Conservation (phyloP, 2,329 filamentous ascomycete genomes). For the Pseudocercospora musae region DNA sequence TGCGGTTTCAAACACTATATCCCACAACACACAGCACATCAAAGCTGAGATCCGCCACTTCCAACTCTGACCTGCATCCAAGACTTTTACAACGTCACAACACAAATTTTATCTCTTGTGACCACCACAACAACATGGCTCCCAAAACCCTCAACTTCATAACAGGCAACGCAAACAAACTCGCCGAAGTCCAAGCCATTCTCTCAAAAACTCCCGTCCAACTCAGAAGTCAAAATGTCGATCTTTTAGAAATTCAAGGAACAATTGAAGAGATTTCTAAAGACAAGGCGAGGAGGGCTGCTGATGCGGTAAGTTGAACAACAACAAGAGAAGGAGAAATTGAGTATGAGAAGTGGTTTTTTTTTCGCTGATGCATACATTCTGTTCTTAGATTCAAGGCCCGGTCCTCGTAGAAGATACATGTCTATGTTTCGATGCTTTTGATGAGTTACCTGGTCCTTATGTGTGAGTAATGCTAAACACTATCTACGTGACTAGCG, state of each 20-base stretch:
- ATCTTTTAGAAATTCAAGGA: slow-evolving; percentile 87
- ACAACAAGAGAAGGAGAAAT: background rate
- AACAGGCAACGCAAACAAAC: slow-evolving; percentile 92
- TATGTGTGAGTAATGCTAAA: slow-evolving; percentile 77
- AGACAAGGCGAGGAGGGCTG: slow-evolving; percentile 82
- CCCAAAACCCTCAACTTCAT: slow-evolving; percentile 77
- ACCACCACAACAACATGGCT: slow-evolving; percentile 23
- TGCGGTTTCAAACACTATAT: background rate
- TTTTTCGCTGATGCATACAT: background rate
- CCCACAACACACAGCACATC: background rate
- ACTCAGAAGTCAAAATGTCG: slow-evolving; percentile 70
- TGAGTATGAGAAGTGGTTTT: too few relatives aligned
- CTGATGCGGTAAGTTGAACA: slow-evolving; percentile 60
- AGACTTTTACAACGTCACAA: background rate
- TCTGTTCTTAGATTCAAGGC: slow-evolving; percentile 61
- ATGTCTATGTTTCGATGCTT: slow-evolving; percentile 84
- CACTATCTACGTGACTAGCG: background rate
- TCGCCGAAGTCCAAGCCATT: slow-evolving; percentile 84
- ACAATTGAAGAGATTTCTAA: slow-evolving; percentile 85
- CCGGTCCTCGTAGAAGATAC: slow-evolving; percentile 96
- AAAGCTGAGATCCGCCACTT: background rate
- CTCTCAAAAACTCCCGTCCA: slow-evolving; percentile 66
- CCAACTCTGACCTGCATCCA: background rate
- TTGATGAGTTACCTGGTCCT: slow-evolving; percentile 86
- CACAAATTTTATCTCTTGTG: background rate